phyloP scores from a whole-genome alignment of 2,329 filamentous ascomycete genomes.

The Botrytis squamosa region DNA sequence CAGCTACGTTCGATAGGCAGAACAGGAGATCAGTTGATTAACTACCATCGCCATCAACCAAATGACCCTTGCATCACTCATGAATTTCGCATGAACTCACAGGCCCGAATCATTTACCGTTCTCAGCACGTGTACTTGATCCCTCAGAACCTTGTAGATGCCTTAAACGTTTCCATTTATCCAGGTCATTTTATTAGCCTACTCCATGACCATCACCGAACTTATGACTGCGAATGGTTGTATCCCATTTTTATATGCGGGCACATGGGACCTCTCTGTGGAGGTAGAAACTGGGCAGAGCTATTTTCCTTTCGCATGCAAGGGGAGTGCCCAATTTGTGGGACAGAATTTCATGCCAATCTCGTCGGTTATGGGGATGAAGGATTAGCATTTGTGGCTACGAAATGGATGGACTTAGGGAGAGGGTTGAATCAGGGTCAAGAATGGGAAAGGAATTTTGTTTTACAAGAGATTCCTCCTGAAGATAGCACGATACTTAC shows the following conservation, averaged over 20 bases:
- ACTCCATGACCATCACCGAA: not conserved
- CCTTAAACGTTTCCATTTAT: not conserved
- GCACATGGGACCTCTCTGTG: not conserved
- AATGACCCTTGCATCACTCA: not conserved
- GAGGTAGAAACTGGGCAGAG: not conserved
- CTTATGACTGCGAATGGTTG: not conserved
- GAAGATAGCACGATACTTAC: rapidly evolving
- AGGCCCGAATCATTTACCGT: not conserved
- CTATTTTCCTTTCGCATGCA: not conserved
- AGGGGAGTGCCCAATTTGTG: not conserved
- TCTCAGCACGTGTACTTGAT: not conserved
- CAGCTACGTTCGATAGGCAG: not conserved
- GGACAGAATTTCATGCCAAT: not conserved
- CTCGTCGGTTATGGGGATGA: not conserved
- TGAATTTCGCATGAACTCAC: not conserved
- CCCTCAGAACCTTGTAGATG: not conserved
- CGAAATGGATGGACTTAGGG: not conserved
- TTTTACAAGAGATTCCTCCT: not conserved
- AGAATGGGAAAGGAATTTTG: not conserved
- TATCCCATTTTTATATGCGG: not conserved
- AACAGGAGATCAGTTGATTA: not conserved
- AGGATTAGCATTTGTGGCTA: not conserved
- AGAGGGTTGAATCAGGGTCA: not conserved
- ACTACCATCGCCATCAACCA: not conserved
- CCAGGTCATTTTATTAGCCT: not conserved